Base-by-base conservation (phyloP, 2,329 filamentous ascomycete species). In the Laburnicola sp. region DNA sequence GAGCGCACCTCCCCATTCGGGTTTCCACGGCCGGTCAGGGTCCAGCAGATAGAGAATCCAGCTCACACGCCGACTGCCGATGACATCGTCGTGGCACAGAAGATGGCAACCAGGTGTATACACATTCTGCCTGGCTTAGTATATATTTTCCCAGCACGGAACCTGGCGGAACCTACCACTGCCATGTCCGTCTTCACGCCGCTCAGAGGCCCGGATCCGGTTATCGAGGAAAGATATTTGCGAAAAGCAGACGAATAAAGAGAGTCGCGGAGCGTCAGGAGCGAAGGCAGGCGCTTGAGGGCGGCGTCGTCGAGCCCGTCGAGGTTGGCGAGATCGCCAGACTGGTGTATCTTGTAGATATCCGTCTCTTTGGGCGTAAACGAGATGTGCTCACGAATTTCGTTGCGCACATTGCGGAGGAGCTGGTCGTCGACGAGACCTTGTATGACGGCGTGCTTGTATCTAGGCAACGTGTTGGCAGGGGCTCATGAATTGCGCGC, bases 311-410 rank as follows among this genome's bases (percentile, higher is more conserved):
- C 90, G 37, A 99, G 83, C 23, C 94, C 94, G 74, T 97, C 93
- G 51, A 99, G 85, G 75, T 99, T 99, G 40, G 94, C 94, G 30
- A 99, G 82, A 72, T 99, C 94, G 59, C 94, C 94, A 3, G 93
- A 97, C 78, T 99, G 94, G 81, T 97, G 92, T 69, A 99, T 97
- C 76, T 95, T 96, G 83, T 99, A 99, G 65, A 99, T 99, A 73
- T 99, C 94, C 41, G 94, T 99, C 75, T 99, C 94, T 75, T 99
- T 99, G 64, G 92, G 92, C 9, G 94, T 97, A 77, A 99, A 99
- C 61, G 89, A 86, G 61, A 99, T 89, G 69, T 96, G 92, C 62
- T 88, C 82, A 73, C 87, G 87, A 73, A 97, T 93, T 77, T 99
- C 94, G 66, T 82, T 77, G 69, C 94, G 91, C 53, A 99, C 94